These are phyloP conservation scores for Ogataea methanolica DNA, from an alignment of 805 yeast species.

Conservation along the genomic window DNA sequence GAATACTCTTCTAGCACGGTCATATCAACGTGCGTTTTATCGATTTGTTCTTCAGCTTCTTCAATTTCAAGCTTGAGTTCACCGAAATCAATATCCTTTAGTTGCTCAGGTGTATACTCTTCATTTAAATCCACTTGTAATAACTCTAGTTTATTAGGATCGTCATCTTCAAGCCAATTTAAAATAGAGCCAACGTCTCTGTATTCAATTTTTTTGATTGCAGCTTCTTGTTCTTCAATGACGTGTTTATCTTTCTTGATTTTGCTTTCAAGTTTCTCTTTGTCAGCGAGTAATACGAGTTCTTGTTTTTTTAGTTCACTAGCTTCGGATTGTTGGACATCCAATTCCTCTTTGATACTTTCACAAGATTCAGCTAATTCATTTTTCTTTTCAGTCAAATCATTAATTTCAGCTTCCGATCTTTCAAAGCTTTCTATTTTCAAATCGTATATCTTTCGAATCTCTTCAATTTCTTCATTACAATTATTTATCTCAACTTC, in stretches of 20 bases:
- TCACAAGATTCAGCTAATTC: constrained; percentile 39
- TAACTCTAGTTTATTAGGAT: constrained; percentile 14
- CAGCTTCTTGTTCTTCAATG: constrained; percentile 34
- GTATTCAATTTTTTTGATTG: constrained; percentile 39
- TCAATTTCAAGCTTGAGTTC: constrained; percentile 47
- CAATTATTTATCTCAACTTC: constrained; percentile 40
- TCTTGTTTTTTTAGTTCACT: constrained; percentile 60
- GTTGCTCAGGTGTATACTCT: constrained; percentile 41
- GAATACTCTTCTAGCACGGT: constrained; percentile 78
- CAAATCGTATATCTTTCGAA: constrained; percentile 27
- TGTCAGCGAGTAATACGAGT: constrained; percentile 58
- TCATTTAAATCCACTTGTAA: constrained; percentile 26
- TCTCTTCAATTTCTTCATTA: constrained; percentile 30
- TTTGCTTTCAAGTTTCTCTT: constrained; percentile 49
- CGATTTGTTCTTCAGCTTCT: constrained; percentile 50
- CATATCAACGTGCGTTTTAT: constrained; percentile 58
- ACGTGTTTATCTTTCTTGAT: constrained; percentile 36
- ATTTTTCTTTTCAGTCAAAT: constrained; percentile 29
- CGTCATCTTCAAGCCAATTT: constrained; percentile 44
- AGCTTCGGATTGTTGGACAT: constrained; percentile 37
- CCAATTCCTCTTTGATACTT: constrained; percentile 35
- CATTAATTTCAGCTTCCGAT: constrained; percentile 31
- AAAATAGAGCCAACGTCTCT: constrained; percentile 52
- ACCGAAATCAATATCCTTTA: constrained; percentile 43
- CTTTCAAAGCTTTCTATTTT: constrained; percentile 24